phyloP scores from a whole-genome alignment of 2,329 filamentous ascomycete genomes.

The Fusarium sp. region DNA sequence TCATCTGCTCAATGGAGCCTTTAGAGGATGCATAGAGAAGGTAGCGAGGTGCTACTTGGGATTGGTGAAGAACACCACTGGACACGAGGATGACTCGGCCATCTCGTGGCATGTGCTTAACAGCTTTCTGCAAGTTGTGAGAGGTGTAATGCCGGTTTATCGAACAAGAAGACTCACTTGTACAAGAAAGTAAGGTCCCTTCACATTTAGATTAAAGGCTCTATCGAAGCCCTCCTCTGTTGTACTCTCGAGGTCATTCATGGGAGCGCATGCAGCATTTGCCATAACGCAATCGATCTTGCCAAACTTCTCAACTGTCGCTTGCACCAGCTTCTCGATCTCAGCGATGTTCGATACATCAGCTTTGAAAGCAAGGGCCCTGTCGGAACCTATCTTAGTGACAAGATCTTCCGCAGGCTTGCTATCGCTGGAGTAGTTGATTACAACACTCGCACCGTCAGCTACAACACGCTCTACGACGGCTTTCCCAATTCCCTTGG shows the following conservation, averaged over 20 bases:
- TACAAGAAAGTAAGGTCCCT: conserved; percentile 2
- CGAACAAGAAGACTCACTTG: fast-evolving
- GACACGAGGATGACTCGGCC: conserved; percentile 6
- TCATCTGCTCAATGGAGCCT: conserved; percentile 11
- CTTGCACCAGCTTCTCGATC: background rate
- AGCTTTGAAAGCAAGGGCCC: background rate
- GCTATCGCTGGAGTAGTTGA: conserved; percentile 2
- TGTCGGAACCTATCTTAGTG: background rate
- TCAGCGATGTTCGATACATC: background rate
- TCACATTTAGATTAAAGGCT: background rate
- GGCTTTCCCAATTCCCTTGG: conserved; percentile 8
- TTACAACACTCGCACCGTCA: conserved; percentile 1
- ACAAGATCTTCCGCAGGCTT: background rate
- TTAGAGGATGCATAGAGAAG: conserved; percentile 10
- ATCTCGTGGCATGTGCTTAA: conserved; percentile 3
- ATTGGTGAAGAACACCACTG: conserved; percentile 4
- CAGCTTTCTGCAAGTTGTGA: background rate
- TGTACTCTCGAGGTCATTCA: conserved; percentile 3
- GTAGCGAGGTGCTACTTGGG: background rate
- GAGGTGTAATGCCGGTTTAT: fast-evolving
- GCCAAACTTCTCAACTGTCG: background rate
- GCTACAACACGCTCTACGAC: background rate
- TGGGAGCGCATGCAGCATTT: conserved; percentile 6
- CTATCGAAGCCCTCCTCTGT: conserved; percentile 5
- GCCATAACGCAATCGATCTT: conserved; percentile 9